These are phyloP conservation scores for Proliferodiscus dingleyae DNA, from an alignment of 2,329 filamentous ascomycete species.

Conservation along the genomic window DNA sequence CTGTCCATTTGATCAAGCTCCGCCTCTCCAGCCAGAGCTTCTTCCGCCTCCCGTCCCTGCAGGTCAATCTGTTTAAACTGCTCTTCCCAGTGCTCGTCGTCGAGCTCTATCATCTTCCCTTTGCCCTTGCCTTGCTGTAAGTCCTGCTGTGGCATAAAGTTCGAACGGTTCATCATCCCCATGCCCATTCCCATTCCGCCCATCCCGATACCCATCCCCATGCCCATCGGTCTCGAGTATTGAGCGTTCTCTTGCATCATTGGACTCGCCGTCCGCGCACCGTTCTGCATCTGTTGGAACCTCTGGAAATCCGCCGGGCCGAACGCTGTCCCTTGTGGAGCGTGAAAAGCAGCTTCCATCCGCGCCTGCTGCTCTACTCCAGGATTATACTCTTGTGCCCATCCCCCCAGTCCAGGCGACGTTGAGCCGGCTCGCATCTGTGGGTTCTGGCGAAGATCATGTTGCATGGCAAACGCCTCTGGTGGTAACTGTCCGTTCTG, in stretches of 20 bases:
- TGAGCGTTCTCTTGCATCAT: slow-evolving; percentile 39
- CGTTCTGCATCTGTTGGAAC: slow-evolving; percentile 68
- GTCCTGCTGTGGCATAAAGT: slow-evolving; percentile 37
- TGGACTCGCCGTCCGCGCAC: slow-evolving; percentile 57
- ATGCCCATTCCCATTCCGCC: slow-evolving; percentile 49
- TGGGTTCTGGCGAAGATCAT: slow-evolving; percentile 26
- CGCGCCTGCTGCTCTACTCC: slow-evolving; percentile 51
- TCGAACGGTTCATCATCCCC: slow-evolving; percentile 39
- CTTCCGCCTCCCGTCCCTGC: slow-evolving; percentile 44
- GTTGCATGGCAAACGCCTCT: slow-evolving; percentile 31
- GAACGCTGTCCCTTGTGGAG: slow-evolving; percentile 57
- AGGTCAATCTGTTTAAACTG: slow-evolving; percentile 88
- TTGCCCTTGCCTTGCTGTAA: slow-evolving; percentile 65
- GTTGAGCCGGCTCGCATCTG: slow-evolving; percentile 24
- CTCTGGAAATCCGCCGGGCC: slow-evolving; percentile 79
- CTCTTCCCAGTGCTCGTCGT: slow-evolving; percentile 92
- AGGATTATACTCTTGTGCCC: slow-evolving; percentile 61
- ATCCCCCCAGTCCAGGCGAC: slow-evolving; percentile 43
- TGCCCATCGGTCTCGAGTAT: slow-evolving; percentile 44
- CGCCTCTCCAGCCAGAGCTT: slow-evolving; percentile 35
- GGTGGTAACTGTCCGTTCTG: slow-evolving; percentile 62
- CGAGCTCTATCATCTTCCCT: slow-evolving; percentile 88
- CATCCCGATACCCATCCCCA: slow-evolving; percentile 46
- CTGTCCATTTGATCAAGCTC: slow-evolving; percentile 88
- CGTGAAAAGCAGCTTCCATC: slow-evolving; percentile 68